Evolutionary conservation across 768 basidiomycete species (phyloP).

Genomic region (Boletus speciosus): DNA sequence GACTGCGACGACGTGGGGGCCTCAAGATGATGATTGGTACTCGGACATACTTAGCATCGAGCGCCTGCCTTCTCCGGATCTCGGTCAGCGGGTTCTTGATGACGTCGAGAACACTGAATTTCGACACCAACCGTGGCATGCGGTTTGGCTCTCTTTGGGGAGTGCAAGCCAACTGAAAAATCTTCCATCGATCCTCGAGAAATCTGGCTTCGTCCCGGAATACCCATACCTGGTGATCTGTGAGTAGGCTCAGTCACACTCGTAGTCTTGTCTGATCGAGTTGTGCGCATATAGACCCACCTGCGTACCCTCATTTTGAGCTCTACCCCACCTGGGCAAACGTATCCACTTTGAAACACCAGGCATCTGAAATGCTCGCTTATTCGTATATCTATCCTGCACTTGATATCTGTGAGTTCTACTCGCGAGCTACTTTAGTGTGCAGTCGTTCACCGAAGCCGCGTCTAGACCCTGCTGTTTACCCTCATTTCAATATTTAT

Average conservation of each 20-base stretch:
- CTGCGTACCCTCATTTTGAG: slow-evolving; percentile 32
- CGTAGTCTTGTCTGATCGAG: slow-evolving; percentile 2
- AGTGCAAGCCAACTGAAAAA: not conserved
- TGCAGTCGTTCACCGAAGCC: slow-evolving; percentile 12
- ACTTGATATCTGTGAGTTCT: slow-evolving; percentile 20
- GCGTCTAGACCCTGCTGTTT: slow-evolving; percentile 37
- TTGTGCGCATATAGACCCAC: slow-evolving; percentile 11
- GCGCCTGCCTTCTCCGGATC: slow-evolving; percentile 54
- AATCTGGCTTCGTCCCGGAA: slow-evolving; percentile 4
- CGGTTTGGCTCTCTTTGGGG: slow-evolving; percentile 11
- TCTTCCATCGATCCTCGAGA: not conserved
- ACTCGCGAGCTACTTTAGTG: not conserved
- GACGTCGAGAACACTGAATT: slow-evolving; percentile 43
- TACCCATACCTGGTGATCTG: slow-evolving; percentile 31
- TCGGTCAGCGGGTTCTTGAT: slow-evolving; percentile 53
- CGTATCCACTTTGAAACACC: not conserved
- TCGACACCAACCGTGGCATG: slow-evolving; percentile 5
- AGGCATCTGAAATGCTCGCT: not conserved
- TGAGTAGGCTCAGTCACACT: slow-evolving; percentile 11
- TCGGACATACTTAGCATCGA: slow-evolving; percentile 35
- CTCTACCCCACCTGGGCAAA: slow-evolving; percentile 28
- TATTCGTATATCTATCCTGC: slow-evolving; percentile 21
- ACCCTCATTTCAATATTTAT: slow-evolving; percentile 44
- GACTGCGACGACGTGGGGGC: slow-evolving; percentile 50
- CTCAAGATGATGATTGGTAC: slow-evolving; percentile 41